phyloP scores from a whole-genome alignment of 495 filamentous ascomycete genomes.

The Trichocladium antarcticum region DNA sequence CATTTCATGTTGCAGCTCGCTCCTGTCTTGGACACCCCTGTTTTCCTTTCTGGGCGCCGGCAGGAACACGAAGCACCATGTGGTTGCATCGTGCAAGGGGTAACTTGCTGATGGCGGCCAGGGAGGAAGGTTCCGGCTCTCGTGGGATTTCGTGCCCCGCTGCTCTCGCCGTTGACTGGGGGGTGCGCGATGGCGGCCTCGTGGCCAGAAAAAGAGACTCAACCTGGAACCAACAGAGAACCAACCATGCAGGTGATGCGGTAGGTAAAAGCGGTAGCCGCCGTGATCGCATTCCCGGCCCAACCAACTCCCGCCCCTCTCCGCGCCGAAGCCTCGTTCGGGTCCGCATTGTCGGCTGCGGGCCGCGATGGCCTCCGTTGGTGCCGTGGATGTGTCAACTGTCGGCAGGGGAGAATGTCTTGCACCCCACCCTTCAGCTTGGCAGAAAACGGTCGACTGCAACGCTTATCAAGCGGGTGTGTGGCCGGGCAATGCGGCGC shows the following conservation, averaged over 20 bases:
- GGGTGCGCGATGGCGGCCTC: neutral
- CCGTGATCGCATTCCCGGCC: neutral
- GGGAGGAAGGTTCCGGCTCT: too few species aligned
- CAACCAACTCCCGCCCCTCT: too few species aligned
- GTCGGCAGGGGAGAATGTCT: neutral
- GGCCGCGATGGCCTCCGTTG: neutral
- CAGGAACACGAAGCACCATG: constrained; percentile 5
- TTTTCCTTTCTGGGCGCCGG: constrained; percentile 1
- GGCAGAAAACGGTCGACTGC: neutral
- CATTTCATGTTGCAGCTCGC: constrained; percentile 3
- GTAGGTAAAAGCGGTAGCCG: neutral
- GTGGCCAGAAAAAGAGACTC: neutral
- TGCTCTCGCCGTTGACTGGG: too few species aligned
- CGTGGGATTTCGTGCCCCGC: too few species aligned
- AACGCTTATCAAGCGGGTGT: neutral
- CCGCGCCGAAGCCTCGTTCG: too few species aligned
- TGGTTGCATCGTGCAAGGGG: constrained; percentile 12
- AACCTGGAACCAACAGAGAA: constrained; percentile 9
- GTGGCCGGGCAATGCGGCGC: constrained; percentile 6
- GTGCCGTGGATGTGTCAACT: neutral
- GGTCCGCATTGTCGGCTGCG: too few species aligned
- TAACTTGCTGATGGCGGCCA: neutral
- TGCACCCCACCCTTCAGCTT: neutral
- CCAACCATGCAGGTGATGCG: neutral
- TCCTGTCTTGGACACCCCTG: neutral